These are phyloP conservation scores for Paxillus rubicundulus DNA, from an alignment of 768 basidiomycete species.

Conservation along the genomic window DNA sequence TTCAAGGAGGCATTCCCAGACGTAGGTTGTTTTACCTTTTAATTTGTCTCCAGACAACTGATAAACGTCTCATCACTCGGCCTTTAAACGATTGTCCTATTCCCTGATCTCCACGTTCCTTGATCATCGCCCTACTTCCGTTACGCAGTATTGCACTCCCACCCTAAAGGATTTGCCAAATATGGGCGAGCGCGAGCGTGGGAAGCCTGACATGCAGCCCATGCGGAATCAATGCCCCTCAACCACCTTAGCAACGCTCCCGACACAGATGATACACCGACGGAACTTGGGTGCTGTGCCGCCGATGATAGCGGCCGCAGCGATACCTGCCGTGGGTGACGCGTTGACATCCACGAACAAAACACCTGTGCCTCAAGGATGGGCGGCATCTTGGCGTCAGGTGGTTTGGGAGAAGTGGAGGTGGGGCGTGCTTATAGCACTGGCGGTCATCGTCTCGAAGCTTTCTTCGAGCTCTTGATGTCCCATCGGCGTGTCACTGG, in stretches of 20 bases:
- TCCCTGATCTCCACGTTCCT: slow-evolving; percentile 1
- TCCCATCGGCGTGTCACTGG: not conserved
- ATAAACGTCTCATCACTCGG: slow-evolving; percentile 17
- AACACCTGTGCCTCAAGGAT: slow-evolving; percentile 41
- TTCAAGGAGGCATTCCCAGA: slow-evolving; percentile 90
- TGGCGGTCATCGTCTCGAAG: slow-evolving; percentile 76
- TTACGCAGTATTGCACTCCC: slow-evolving; percentile 63
- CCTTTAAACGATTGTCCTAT: slow-evolving; percentile 19
- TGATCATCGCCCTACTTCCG: slow-evolving; percentile 18
- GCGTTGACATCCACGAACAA: slow-evolving; percentile 27
- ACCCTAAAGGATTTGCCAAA: slow-evolving; percentile 78
- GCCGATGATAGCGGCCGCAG: slow-evolving; percentile 13
- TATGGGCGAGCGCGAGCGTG: slow-evolving; percentile 83
- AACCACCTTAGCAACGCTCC: slow-evolving; percentile 21
- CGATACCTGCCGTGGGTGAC: slow-evolving; percentile 12
- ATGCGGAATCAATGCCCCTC: slow-evolving; percentile 12
- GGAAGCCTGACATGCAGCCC: slow-evolving; percentile 38
- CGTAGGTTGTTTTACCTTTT: slow-evolving; percentile 45
- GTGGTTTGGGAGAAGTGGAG: slow-evolving; percentile 83
- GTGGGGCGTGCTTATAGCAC: slow-evolving; percentile 73
- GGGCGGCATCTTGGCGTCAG: slow-evolving; percentile 61
- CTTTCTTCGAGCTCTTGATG: slow-evolving; percentile 52
- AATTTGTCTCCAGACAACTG: slow-evolving; percentile 20
- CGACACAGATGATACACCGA: slow-evolving; percentile 19
- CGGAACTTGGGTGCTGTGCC: slow-evolving; percentile 21